Base-by-base conservation (phyloP, 1,284 basidiomycete genomes). In the Pterulicium gracile region DNA sequence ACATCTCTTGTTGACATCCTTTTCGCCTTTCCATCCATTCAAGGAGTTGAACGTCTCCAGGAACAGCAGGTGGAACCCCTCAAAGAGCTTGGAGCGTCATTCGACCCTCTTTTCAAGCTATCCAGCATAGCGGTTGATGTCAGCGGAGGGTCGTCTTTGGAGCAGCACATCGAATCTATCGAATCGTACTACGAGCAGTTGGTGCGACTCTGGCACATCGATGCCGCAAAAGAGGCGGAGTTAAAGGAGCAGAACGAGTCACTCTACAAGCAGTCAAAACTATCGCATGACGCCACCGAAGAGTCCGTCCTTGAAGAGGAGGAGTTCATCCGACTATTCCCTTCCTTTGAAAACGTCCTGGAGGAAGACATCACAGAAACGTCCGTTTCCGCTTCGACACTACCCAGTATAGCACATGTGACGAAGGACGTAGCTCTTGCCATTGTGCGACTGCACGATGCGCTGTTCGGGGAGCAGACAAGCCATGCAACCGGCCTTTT, bases 241-340 rank as follows among this genome's bases (percentile, higher is more conserved):
- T 17, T 39, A 5, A 80, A 83, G 50, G 73, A 77, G 40, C 75
- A 88, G 52, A 72, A 67, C 15, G 77, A 79, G 32, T 88, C 87
- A 43, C 63, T 98, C 15, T 99, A 97, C 70, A 84, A 85, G 34
- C 71, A 73, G 47, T 81, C 77, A 39, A 72, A 72, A 47, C 63
- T 75, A 21, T 73, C 80, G 23, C 66, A 88, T 44, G 69, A 75
- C 21, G 72, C 74, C 20, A 63, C 75, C 7, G 75, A 74, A 10
- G 94, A 93, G 51, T 78, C 78, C 7, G 86, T 88, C 53, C 57
- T 73, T 27, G 88, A 95, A 56, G 88, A 88, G 59, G 70, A 73
- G 50, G 94, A 97, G 56, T 90, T 96, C 59, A 65, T 78, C 19
- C 64, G 73, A 2, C 62, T 96, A 42, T 97, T 98, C 63, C 92